Percentiles rank a stretch among this genome's conserved stretches.
Conservation (phyloP, 495 filamentous ascomycete genomes). For the Trichoderma asperelloides region DNA sequence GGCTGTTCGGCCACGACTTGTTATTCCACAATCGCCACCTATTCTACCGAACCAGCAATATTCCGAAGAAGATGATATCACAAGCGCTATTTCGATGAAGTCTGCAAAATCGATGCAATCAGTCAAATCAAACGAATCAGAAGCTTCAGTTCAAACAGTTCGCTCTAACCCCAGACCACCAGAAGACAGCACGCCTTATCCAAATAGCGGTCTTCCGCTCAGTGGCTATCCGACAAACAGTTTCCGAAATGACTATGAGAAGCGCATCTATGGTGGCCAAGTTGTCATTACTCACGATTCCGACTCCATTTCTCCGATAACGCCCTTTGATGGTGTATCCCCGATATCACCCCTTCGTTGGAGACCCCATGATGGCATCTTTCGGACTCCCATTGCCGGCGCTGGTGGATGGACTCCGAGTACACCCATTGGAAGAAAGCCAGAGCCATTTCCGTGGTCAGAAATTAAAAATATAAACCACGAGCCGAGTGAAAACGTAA, state of each 20-base stretch:
- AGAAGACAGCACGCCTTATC: conserved; percentile 6
- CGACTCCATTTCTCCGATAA: conserved; percentile 22
- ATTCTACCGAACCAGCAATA: background rate
- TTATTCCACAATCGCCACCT: conserved; percentile 11
- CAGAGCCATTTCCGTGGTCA: background rate
- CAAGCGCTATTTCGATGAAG: background rate
- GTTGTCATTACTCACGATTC: conserved; percentile 10
- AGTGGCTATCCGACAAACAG: background rate
- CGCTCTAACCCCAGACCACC: background rate
- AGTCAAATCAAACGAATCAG: background rate
- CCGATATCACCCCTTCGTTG: background rate
- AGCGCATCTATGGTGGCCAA: conserved; percentile 17
- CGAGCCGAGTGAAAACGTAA: background rate
- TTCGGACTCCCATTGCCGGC: background rate
- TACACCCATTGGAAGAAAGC: background rate
- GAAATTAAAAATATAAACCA: background rate
- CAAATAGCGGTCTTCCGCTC: background rate
- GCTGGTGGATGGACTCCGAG: background rate
- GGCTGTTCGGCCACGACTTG: conserved; percentile 8
- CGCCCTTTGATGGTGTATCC: conserved; percentile 17
- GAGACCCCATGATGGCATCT: background rate
- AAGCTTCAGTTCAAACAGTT: background rate
- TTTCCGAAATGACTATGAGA: background rate
- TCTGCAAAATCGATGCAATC: conserved; percentile 4
- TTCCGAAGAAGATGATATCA: background rate